phyloP scores from a whole-genome alignment of 2,329 filamentous ascomycete species.

The Oidium heveae region DNA sequence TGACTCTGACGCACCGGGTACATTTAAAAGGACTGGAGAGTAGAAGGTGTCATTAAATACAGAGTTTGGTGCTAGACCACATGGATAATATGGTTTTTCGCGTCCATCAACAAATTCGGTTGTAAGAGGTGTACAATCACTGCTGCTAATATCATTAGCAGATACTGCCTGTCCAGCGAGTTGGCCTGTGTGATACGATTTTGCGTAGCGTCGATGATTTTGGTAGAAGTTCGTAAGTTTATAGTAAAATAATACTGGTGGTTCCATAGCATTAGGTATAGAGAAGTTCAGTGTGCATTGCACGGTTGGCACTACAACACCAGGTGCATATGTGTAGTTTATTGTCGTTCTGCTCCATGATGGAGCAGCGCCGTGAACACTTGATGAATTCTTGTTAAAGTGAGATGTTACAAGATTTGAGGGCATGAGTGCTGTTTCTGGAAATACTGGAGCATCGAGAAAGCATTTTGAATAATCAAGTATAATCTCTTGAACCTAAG shows the following conservation, averaged over 20 bases:
- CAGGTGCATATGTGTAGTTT: constrained; percentile 17
- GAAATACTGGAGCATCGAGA: constrained; percentile 23
- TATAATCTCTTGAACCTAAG: constrained; percentile 63
- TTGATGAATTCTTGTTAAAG: constrained; percentile 33
- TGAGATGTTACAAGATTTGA: constrained; percentile 32
- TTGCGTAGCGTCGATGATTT: constrained; percentile 90
- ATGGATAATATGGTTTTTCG: constrained; percentile 64
- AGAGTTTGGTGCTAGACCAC: constrained; percentile 88
- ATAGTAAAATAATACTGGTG: constrained; percentile 84
- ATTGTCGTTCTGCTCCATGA: constrained; percentile 12
- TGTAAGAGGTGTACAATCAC: constrained; percentile 53
- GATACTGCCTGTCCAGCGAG: constrained; percentile 45
- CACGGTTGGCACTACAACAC: constrained; percentile 16
- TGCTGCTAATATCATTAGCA: constrained; percentile 32
- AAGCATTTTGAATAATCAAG: constrained; percentile 76
- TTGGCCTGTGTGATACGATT: constrained; percentile 64
- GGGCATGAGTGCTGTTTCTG: constrained; percentile 26
- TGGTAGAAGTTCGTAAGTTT: constrained; percentile 95
- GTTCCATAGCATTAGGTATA: constrained; percentile 52
- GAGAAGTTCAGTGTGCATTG: constrained; percentile 52
- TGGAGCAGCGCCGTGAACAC: constrained; percentile 6
- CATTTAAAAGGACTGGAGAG: constrained; percentile 35
- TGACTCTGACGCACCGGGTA: constrained; percentile 13
- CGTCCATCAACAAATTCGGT: constrained; percentile 21
- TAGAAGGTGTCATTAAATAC: constrained; percentile 83